phyloP scores from a whole-genome alignment of 768 basidiomycete genomes.

The Pleurotus tuoliensis region DNA sequence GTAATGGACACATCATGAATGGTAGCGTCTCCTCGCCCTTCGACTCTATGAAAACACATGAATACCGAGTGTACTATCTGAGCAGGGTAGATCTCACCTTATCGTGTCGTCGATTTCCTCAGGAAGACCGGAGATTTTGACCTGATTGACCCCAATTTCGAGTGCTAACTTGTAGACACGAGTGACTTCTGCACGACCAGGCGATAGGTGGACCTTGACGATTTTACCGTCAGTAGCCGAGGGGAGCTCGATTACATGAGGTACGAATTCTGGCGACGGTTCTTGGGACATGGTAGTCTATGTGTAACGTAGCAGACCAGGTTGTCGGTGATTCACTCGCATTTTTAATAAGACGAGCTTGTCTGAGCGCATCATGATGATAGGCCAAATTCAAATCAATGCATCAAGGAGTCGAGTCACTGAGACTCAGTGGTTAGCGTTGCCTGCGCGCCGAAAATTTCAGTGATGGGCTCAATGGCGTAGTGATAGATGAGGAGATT shows the following conservation, averaged over 20 bases:
- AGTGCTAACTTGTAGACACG: constrained; percentile 26
- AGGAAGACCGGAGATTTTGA: constrained; percentile 28
- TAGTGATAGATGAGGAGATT: too few species aligned
- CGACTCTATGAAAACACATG: constrained; percentile 8
- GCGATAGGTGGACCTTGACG: constrained; percentile 27
- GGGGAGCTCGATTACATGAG: constrained; percentile 17
- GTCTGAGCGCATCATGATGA: too few species aligned
- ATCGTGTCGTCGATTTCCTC: constrained; percentile 17
- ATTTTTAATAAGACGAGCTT: too few species aligned
- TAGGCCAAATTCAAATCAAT: too few species aligned
- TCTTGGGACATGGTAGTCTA: too few species aligned
- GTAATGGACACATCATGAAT: constrained; percentile 14
- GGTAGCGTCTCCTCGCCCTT: constrained; percentile 11
- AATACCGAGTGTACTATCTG: background rate
- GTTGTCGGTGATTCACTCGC: too few species aligned
- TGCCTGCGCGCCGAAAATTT: too few species aligned
- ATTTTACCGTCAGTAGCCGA: constrained; percentile 27
- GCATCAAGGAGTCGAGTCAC: too few species aligned
- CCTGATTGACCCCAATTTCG: constrained; percentile 27
- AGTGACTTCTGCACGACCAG: constrained; percentile 30
- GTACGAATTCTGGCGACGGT: too few species aligned
- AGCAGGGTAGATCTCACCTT: background rate
- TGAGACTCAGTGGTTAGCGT: too few species aligned
- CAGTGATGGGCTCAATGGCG: too few species aligned
- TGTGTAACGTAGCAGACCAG: too few species aligned